These are phyloP conservation scores for Diplosphaera chodatii DNA, from an alignment of 139 green algal species.

Conservation along the genomic window DNA sequence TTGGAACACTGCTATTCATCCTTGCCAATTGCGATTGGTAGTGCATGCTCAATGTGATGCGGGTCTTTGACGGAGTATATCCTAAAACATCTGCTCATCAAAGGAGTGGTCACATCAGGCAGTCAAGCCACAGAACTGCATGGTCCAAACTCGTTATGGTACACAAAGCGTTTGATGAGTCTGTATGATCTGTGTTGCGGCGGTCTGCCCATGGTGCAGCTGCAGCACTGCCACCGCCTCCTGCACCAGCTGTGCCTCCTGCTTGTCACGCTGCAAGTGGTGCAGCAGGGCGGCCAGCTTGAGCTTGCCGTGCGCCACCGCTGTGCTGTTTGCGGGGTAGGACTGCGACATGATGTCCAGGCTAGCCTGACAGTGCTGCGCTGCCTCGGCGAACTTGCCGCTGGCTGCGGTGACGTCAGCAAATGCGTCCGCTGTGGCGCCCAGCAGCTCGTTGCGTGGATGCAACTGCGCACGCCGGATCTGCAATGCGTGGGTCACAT, in stretches of 20 bases:
- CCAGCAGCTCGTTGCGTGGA: slow-evolving; percentile 15
- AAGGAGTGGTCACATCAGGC: no score
- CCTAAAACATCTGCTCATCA: no score
- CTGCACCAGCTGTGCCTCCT: neutral
- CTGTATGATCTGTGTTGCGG: no score
- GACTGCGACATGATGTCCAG: neutral
- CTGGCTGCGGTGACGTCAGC: neutral
- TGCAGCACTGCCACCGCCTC: neutral
- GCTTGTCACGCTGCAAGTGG: no score
- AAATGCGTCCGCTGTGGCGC: slow-evolving; percentile 17
- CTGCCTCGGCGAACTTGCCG: neutral
- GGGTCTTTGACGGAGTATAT: no score
- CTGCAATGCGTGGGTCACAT: no score
- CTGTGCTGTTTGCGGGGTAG: slow-evolving; percentile 5
- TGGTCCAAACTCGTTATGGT: no score
- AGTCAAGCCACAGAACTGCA: no score
- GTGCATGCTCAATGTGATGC: no score
- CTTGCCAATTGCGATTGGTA: no score
- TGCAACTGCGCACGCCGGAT: slow-evolving; percentile 8
- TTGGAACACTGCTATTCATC: no score
- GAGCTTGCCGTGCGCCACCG: slow-evolving; percentile 1
- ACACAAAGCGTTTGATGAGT: no score
- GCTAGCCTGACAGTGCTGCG: neutral
- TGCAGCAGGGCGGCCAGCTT: slow-evolving; percentile 6
- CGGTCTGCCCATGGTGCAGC: neutral